Evolutionary conservation across 768 basidiomycete species (phyloP), one percentile per base, ranked within the genome.

Genomic region (Boletus edulis): DNA sequence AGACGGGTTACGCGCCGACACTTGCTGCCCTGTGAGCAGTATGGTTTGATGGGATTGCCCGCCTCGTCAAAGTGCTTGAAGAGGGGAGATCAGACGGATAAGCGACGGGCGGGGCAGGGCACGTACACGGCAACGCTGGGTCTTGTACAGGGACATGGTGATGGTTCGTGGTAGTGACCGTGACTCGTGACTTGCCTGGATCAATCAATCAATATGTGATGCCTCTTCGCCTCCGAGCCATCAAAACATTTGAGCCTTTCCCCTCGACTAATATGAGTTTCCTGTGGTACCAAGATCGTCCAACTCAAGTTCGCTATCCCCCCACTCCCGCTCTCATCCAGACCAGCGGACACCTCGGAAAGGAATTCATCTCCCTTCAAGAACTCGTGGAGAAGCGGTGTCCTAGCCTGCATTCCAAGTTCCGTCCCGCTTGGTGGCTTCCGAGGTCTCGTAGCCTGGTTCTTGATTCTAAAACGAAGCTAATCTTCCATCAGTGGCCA

Each of bases 111-210:
- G 62, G 43, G 63, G 49, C 13, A 34, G 53, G 40, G 17, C 10
- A 67, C 78, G 41, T 66, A 79, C 80, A 29, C 80, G 79, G 67
- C 80, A 81, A 31, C 73, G 73, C 54, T 75, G 69, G 41, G 71
- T 77, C 65, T 81, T 81, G 67, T 73, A 78, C 43, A 67, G 43
- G 35, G 69, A 72, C 69, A 71, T 71, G 47, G 43, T 54, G 53
- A 40, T 55, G 52, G 57, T 55, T 35, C 24, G 52, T 24, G 31
- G 49, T 34, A 22, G 61, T 66, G 64, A 68, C 56, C 3, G 64
- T 60, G 61, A 60, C 56, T n/a, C 4, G 64, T 62, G 59, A 64
- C 58, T 22, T 51, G 39, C 14, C n/a, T 39, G 34, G 34, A 35
- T 37, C 35, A 17, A 17, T 35, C n/a, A n/a, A n/a, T n/a, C 4